Conservation (phyloP, 306 rosid genomes). For the Elaeagnus macrophylla region DNA sequence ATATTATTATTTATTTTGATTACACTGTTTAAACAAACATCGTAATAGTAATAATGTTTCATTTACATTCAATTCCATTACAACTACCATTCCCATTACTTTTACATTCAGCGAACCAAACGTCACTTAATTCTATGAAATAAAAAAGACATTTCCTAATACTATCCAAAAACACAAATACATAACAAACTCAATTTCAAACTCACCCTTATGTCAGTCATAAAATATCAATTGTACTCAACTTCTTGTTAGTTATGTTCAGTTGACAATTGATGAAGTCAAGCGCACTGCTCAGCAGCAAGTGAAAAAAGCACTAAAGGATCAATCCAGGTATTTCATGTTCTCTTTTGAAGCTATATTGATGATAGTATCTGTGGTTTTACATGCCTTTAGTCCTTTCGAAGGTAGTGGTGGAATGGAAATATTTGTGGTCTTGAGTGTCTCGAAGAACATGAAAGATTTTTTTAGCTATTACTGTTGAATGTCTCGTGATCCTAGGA, state of each 20-base stretch:
- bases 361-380: background rate
- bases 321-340: constrained; percentile 58
- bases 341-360: constrained; percentile 3
- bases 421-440: background rate
- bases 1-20: too few species aligned
- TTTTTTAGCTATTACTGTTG: too few species aligned
- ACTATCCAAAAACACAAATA: too few species aligned
- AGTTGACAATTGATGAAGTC: constrained; percentile 85
- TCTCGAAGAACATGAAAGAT: background rate
- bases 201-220: constrained; percentile 5
- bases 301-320: constrained; percentile 84
- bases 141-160: too few species aligned
- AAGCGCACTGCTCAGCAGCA: constrained; percentile 96
- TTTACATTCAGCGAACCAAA: too few species aligned
- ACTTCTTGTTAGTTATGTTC: constrained; percentile 27
- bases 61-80: too few species aligned
- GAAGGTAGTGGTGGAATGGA: background rate
- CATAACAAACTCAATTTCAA: background rate
- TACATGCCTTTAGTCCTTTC: background rate
- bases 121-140: too few species aligned
- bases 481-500: too few species aligned
- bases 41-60: too few species aligned
- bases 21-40: too few species aligned
- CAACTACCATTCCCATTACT: too few species aligned
- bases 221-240: constrained; percentile 11